These are phyloP conservation scores for Elsinoe necatrix DNA, from an alignment of 2,329 filamentous ascomycete genomes.

Conservation along the genomic window DNA sequence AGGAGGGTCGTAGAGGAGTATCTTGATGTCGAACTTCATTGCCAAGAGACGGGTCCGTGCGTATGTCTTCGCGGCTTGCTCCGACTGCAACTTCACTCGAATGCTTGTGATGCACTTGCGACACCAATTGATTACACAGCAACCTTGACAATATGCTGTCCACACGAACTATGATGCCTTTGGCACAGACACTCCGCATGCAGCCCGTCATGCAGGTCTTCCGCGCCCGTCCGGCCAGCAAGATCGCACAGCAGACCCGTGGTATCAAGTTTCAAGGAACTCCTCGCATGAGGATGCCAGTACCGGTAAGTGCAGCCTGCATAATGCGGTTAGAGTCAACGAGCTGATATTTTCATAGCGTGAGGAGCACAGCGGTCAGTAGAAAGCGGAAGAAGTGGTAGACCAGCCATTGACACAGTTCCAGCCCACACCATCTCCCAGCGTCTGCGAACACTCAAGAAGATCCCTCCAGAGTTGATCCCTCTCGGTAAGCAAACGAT, in stretches of 20 bases:
- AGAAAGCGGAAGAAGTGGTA: not conserved
- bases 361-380: constrained; percentile 55
- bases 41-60: constrained; percentile 11
- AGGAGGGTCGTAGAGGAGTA: constrained; percentile 8
- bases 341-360: constrained; percentile 46
- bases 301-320: constrained; percentile 26
- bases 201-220: constrained; percentile 13
- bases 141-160: not conserved
- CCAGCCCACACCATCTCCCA: constrained; percentile 94
- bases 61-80: not conserved
- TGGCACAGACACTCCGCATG: constrained; percentile 27
- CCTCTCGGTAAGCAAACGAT: constrained; percentile 66
- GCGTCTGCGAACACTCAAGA: constrained; percentile 79
- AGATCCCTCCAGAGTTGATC: constrained; percentile 86
- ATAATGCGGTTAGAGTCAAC: not conserved
- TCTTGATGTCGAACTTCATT: constrained; percentile 8
- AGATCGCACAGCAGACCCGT: constrained; percentile 25
- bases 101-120: not conserved
- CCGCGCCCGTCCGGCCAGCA: constrained; percentile 15
- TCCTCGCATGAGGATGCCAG: constrained; percentile 25
- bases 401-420: not conserved
- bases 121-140: not conserved
- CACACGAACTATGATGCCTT: constrained; percentile 9
- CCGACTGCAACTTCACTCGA: constrained; percentile 11
- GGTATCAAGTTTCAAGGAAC: constrained; percentile 25